These are phyloP conservation scores for Biancaea sappan DNA, from an alignment of 306 rosid species.

Conservation along the genomic window DNA sequence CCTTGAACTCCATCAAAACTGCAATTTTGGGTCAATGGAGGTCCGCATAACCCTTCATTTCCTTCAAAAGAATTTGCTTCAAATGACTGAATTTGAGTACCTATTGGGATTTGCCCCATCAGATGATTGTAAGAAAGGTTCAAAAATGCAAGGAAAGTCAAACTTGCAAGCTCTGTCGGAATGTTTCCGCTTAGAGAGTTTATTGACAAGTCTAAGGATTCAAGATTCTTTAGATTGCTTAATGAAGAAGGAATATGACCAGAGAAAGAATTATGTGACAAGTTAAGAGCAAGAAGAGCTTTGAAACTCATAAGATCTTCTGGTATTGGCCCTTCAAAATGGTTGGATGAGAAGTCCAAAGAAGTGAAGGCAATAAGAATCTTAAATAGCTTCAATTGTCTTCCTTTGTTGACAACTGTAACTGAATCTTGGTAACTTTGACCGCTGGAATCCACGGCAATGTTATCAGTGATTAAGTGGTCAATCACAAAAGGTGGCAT, in stretches of 20 bases:
- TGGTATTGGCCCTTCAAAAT: slow-evolving; percentile 44
- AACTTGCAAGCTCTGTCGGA: slow-evolving; percentile 25
- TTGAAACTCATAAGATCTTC: slow-evolving; percentile 21
- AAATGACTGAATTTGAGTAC: slow-evolving; percentile 26
- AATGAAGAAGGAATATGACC: slow-evolving; percentile 35
- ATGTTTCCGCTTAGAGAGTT: slow-evolving; percentile 33
- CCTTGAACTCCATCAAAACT: no score
- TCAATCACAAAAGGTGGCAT: not conserved
- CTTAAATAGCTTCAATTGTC: slow-evolving; percentile 1
- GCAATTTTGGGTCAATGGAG: no score
- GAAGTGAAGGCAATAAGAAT: slow-evolving; percentile 19
- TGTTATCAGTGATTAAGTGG: not conserved
- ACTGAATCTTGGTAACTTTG: slow-evolving; percentile 22
- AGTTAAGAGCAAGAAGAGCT: slow-evolving; percentile 29
- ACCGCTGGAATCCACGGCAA: not conserved
- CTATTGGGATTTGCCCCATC: slow-evolving; percentile 39
- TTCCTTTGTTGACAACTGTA: slow-evolving; percentile 31
- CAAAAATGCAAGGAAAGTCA: slow-evolving; percentile 31
- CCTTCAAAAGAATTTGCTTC: not conserved
- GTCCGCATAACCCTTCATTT: no score
- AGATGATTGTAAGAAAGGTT: slow-evolving; percentile 41
- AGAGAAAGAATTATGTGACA: slow-evolving; percentile 38
- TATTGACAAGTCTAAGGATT: slow-evolving; percentile 46
- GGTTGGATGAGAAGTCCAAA: slow-evolving; percentile 48
- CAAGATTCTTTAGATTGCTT: slow-evolving; percentile 25